Percentiles rank a stretch among this genome's conserved stretches.
These are phyloP conservation scores for Knoxdaviesia proteae DNA, from an alignment of 2,329 filamentous ascomycete species.

Conservation along the genomic window DNA sequence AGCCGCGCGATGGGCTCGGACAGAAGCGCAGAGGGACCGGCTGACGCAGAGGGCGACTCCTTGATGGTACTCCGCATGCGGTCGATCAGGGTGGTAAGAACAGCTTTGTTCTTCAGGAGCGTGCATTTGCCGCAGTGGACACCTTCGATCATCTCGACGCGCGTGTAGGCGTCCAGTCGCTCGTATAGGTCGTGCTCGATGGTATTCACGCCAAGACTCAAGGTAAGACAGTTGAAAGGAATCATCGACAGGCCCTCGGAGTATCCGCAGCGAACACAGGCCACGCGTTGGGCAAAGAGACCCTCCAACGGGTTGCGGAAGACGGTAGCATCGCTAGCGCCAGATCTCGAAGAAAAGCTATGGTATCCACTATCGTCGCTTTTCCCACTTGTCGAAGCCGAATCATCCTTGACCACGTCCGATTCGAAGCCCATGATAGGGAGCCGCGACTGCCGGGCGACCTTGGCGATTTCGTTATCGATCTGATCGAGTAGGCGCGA, in stretches of 20 bases:
- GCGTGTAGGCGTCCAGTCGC: conserved; percentile 66
- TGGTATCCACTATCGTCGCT: conserved; percentile 38
- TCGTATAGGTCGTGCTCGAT: conserved; percentile 51
- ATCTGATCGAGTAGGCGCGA: conserved; percentile 73
- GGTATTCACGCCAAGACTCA: conserved; percentile 49
- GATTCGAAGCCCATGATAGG: conserved; percentile 14
- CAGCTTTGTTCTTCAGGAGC: conserved; percentile 33
- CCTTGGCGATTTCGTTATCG: conserved; percentile 50
- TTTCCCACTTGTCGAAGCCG: conserved; percentile 20
- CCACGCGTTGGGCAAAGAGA: conserved; percentile 68
- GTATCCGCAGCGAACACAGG: conserved; percentile 67
- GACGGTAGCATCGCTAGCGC: conserved; percentile 15
- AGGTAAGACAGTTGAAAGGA: conserved; percentile 81
- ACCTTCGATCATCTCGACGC: conserved; percentile 66
- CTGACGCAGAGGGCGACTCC: neutral
- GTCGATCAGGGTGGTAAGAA: conserved; percentile 24
- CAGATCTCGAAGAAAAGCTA: conserved; percentile 19
- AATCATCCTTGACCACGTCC: conserved; percentile 19
- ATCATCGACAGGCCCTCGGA: conserved; percentile 78
- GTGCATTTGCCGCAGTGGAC: conserved; percentile 90
- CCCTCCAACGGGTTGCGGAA: conserved; percentile 69
- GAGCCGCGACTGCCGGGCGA: conserved; percentile 12
- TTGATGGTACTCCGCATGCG: neutral
- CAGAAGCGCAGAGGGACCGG: conserved; percentile 25
- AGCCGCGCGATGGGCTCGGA: conserved; percentile 34